Evolutionary conservation across 2,329 filamentous ascomycete species (phyloP), one percentile per base, ranked within the genome.

Genomic region (Aspergillus sp.): DNA sequence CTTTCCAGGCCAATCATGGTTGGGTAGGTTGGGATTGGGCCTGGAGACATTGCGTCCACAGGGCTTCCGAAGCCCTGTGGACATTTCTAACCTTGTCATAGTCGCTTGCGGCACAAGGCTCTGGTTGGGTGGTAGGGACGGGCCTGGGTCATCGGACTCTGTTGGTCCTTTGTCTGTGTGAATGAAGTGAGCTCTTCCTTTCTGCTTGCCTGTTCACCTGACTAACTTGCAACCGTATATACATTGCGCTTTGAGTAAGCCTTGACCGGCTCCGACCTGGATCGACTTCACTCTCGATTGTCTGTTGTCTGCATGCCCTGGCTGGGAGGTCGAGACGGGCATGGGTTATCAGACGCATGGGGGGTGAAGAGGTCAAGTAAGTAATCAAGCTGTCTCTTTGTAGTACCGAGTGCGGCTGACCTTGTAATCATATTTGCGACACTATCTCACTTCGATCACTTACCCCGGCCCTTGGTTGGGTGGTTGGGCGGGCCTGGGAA

Each of bases 321-420:
- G 50, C 15, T 39, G 53, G 59, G 57, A 50, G 59, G 56, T 51
- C 52, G 56, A 56, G 61, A 57, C 30, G 59, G 59, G 56, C 59
- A 42, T 58, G 56, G 56, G 59, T 47, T 48, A 47, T 53, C 36
- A 20, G 34, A 41, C 20, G 39, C n/a, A n/a, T n/a, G 13, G 24
- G 26, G 41, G 20, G 48, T 51, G 18, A 15, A 18, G 41, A 32
- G 54, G 26, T 30, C 32, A 22, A 20, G 32, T 48, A 41, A 26
- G 30, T 39, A 18, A 34, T 26, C n/a, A 34, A 22, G 26, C 26
- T 30, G 8, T 9, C 26, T 30, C 8, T 30, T 9, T 11, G 26
- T 30, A 30, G 26, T 30, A 30, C 26, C 26, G 26, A 26, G 20
- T 9, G 11, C 11, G 26, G 9, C 26, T 36, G 34, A 15, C 26